A percentile compares a stretch with the other conserved stretches of the same genome.
Conservation (phyloP, 176 grass and related monocot genomes). For the Oropetium thomaeum region DNA sequence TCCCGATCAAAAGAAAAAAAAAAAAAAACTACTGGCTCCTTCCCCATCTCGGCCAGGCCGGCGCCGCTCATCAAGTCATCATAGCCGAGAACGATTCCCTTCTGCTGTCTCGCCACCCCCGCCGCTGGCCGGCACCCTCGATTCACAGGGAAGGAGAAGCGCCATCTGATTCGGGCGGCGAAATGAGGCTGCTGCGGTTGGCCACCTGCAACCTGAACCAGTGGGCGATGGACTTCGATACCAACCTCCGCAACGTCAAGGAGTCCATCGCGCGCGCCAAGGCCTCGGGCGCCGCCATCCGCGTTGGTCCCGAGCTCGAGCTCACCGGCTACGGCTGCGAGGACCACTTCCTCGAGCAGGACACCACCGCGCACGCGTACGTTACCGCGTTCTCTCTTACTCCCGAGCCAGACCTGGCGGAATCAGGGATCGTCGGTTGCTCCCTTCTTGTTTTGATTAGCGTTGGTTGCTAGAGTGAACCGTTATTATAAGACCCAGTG, state of each 20-base stretch:
- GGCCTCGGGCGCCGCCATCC: constrained; percentile 52
- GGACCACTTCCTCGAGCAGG: constrained; percentile 95
- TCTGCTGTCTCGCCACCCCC: not conserved
- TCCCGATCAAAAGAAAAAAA: too few relatives aligned
- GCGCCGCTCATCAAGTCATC: not conserved
- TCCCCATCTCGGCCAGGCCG: too few relatives aligned
- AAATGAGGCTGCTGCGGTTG: constrained; percentile 84
- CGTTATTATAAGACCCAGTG: not conserved
- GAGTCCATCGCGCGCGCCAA: constrained; percentile 78
- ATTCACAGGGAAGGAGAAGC: not conserved
- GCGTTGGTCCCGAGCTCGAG: constrained; percentile 89
- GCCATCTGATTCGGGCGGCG: constrained; percentile 1
- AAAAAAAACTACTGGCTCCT: too few relatives aligned
- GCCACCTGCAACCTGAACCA: constrained; percentile 96
- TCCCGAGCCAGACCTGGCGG: not conserved
- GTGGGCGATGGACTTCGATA: constrained; percentile 99
- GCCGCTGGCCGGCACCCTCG: not conserved
- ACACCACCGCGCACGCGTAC: constrained; percentile 80
- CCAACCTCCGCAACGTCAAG: constrained; percentile 85
- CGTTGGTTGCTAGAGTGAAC: not conserved
- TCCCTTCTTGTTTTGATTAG: not conserved
- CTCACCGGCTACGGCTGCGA: constrained; percentile 94
- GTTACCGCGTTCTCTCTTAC: not conserved
- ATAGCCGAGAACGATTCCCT: not conserved
- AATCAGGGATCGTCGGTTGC: not conserved